Base-by-base conservation (phyloP, 2,329 filamentous ascomycete species). In the Alternaria sp. region DNA sequence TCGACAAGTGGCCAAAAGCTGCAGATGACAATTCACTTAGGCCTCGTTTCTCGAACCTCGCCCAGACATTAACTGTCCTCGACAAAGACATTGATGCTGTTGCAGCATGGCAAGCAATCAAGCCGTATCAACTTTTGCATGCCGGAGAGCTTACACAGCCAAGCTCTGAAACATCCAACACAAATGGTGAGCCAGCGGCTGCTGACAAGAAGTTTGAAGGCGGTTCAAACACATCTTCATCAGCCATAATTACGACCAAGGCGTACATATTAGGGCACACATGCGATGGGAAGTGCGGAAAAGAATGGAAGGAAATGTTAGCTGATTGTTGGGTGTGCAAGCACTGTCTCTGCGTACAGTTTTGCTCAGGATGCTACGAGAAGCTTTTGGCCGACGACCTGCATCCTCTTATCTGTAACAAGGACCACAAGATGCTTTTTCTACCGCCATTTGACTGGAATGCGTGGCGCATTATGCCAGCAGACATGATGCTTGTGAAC, bases 21-120 rank as follows among this genome's bases (percentile, higher is more conserved):
- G 2, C 23, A 4, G 28, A 36, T 2, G 50, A 52, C 8, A n/a
- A 5, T 2, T 42, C 50, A 8, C 13, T 36, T 13, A 0, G 0
- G 1, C 1, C 44, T 1, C 29, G 50, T 2, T 52, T 52, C 39
- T 36, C 50, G 5, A 52, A 44, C 14, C 39, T 52, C 4, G 50
- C 50, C 9, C 21, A 14, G 4, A 52, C 39, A 1, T 6, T 52
- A 1, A 52, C 5, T 52, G 50, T 52, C 8, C 50, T 52, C 5
- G 50, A 52, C 10, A 42, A 41, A 13, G 50, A 52, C 1, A 5
- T 13, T 4, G 50, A 52, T 42, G 50, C 50, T 14, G 1, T 52
- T 44, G 50, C 50, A 52, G 39, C 50, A 0, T 52, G 50, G 50
- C 50, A 52, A 14, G 50, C 50, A 4, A 52, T 52, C 2, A 13